Conservation (phyloP, 2,329 filamentous ascomycete species). For the Colletotrichum sp. region DNA sequence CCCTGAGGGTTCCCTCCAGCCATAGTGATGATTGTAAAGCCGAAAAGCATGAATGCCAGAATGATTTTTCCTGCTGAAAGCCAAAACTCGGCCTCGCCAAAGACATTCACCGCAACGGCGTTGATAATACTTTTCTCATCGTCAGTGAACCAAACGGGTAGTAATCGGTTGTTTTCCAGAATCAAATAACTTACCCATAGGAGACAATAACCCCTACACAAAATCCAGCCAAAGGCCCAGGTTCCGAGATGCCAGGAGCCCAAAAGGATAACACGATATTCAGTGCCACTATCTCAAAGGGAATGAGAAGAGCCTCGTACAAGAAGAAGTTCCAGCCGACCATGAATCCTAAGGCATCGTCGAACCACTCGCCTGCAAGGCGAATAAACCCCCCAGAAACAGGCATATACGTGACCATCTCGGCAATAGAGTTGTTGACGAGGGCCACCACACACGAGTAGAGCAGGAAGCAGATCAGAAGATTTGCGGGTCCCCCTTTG, state of each 20-base stretch:
- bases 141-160: not conserved
- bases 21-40: constrained; percentile 56
- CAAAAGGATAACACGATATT: constrained; percentile 27
- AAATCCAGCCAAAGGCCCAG: constrained; percentile 23
- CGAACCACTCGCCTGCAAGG: constrained; percentile 45
- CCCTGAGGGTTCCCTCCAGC: constrained; percentile 32
- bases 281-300: constrained; percentile 30
- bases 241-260: constrained; percentile 18
- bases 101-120: constrained; percentile 29
- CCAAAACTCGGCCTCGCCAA: constrained; percentile 65
- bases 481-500: constrained; percentile 12
- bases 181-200: constrained; percentile 1
- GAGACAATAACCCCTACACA: constrained; percentile 23
- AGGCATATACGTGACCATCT: constrained; percentile 38
- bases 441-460: constrained; percentile 36
- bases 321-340: constrained; percentile 70
- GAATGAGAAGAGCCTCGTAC: constrained; percentile 40
- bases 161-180: not conserved
- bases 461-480: constrained; percentile 11
- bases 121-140: constrained; percentile 3
- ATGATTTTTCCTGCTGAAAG: constrained; percentile 59
- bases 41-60: constrained; percentile 65
- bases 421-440: constrained; percentile 42
- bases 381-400: constrained; percentile 16
- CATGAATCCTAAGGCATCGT: constrained; percentile 60